phyloP scores from a whole-genome alignment of 1,284 basidiomycete species.

The Pseudozyma hubeiensis region DNA sequence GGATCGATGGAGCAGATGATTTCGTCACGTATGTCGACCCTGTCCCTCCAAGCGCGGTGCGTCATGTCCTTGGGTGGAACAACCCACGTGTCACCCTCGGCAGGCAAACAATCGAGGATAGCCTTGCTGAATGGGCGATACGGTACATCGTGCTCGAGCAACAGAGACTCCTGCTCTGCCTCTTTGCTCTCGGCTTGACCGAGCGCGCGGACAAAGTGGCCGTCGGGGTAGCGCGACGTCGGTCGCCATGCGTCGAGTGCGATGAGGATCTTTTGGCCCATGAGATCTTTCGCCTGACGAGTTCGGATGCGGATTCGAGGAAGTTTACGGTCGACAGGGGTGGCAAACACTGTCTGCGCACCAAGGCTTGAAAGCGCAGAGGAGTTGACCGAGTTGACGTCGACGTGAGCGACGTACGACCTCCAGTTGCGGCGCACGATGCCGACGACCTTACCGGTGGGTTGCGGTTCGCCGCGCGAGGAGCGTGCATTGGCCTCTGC shows the following conservation, averaged over 20 bases:
- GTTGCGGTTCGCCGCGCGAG: slow-evolving; percentile 76
- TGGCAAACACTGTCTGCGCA: slow-evolving; percentile 92
- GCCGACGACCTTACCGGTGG: slow-evolving; percentile 91
- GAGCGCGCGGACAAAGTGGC: slow-evolving; percentile 93
- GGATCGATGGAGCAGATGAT: slow-evolving; percentile 97
- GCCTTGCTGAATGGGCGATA: slow-evolving; percentile 96
- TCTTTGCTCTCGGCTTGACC: slow-evolving; percentile 93
- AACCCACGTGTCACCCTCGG: slow-evolving; percentile 90
- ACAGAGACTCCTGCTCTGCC: slow-evolving; percentile 92
- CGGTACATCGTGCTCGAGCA: slow-evolving; percentile 95
- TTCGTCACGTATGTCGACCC: slow-evolving; percentile 88
- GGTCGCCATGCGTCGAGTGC: slow-evolving; percentile 92
- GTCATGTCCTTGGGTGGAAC: slow-evolving; percentile 81
- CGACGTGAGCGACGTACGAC: slow-evolving; percentile 92
- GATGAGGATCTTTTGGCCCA: slow-evolving; percentile 95
- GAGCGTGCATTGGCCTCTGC: slow-evolving; percentile 69
- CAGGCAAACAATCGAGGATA: slow-evolving; percentile 89
- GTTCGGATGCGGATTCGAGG: slow-evolving; percentile 95
- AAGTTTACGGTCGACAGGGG: slow-evolving; percentile 88
- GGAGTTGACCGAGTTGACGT: slow-evolving; percentile 82
- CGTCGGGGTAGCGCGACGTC: slow-evolving; percentile 91
- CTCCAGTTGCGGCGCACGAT: slow-evolving; percentile 96
- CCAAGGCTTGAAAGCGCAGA: slow-evolving; percentile 82
- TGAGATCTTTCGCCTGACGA: slow-evolving; percentile 86
- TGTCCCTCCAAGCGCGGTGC: slow-evolving; percentile 80